phyloP scores from a whole-genome alignment of 2,329 filamentous ascomycete genomes.

The Fusarium anthophilum region DNA sequence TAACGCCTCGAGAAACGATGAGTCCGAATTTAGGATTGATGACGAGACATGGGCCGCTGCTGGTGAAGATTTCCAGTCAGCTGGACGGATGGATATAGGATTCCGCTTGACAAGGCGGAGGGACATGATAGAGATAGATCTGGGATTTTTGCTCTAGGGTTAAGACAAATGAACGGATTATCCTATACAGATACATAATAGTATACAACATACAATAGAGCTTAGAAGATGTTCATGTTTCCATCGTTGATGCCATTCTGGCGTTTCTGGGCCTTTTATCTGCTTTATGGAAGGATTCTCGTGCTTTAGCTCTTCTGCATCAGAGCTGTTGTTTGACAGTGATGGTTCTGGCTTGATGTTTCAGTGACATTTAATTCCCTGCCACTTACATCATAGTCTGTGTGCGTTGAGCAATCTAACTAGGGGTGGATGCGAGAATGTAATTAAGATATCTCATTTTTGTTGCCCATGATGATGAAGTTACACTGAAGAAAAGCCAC shows the following conservation, averaged over 20 bases:
- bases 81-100: conserved; percentile 34
- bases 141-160: conserved; percentile 35
- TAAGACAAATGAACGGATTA: conserved; percentile 44
- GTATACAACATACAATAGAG: conserved; percentile 29
- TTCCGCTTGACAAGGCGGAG: conserved; percentile 22
- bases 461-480: not conserved
- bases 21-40: conserved; percentile 41
- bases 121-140: conserved; percentile 42
- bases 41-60: conserved; percentile 34
- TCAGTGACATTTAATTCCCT: conserved; percentile 18
- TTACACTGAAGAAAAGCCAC: not conserved
- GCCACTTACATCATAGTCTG: conserved; percentile 27
- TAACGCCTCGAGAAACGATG: conserved; percentile 35
- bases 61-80: conserved; percentile 35
- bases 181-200: conserved; percentile 37
- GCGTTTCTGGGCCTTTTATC: not conserved
- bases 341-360: conserved; percentile 2
- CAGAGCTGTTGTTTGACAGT: not conserved
- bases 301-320: not conserved
- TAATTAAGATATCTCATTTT: not conserved
- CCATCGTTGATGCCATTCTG: not conserved
- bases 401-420: not conserved
- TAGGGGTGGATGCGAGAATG: not conserved
- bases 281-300: not conserved
- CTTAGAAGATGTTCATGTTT: conserved; percentile 19